Evolutionary conservation across 176 grass and related monocot species (phyloP).

Genomic region (Elaeis guineensis): DNA sequence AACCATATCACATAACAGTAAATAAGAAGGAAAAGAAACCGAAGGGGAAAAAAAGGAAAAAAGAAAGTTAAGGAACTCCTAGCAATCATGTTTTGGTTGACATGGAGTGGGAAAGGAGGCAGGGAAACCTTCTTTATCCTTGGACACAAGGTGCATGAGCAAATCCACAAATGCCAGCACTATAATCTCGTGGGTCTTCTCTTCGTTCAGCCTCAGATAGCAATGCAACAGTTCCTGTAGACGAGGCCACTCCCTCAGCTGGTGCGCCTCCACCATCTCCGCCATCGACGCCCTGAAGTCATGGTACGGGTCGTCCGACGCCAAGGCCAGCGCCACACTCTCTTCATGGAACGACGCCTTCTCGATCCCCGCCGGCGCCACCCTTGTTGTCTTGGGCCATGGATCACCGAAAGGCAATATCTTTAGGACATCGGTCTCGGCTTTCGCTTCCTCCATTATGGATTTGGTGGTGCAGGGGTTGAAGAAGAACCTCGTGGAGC

Average conservation of each 20-base stretch:
- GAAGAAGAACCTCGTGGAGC: conserved; percentile 43
- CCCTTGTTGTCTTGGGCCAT: no score
- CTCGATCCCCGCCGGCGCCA: not conserved
- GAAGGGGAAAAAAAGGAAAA: no score
- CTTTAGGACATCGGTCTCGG: not conserved
- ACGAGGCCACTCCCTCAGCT: conserved; percentile 12
- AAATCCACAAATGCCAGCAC: conserved; percentile 10
- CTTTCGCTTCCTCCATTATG: conserved; percentile 46
- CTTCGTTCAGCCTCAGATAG: conserved; percentile 20
- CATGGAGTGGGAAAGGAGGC: no score
- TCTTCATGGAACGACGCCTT: conserved; percentile 1
- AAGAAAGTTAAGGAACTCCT: no score
- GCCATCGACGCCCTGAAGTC: conserved; percentile 22
- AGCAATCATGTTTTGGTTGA: no score
- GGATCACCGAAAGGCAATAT: no score
- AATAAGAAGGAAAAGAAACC: no score
- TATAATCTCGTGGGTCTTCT: conserved; percentile 17
- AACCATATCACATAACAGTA: no score
- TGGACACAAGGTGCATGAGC: not conserved
- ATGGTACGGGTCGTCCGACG: conserved; percentile 9
- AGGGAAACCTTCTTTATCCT: not conserved
- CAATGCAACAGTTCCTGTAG: conserved; percentile 22
- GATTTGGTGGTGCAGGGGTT: conserved; percentile 30
- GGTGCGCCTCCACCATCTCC: conserved; percentile 26
- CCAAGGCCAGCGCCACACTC: conserved; percentile 4